Evolutionary conservation across 768 basidiomycete genomes (phyloP), one percentile per base, ranked within the genome.

Genomic region (Tulasnella calospora): DNA sequence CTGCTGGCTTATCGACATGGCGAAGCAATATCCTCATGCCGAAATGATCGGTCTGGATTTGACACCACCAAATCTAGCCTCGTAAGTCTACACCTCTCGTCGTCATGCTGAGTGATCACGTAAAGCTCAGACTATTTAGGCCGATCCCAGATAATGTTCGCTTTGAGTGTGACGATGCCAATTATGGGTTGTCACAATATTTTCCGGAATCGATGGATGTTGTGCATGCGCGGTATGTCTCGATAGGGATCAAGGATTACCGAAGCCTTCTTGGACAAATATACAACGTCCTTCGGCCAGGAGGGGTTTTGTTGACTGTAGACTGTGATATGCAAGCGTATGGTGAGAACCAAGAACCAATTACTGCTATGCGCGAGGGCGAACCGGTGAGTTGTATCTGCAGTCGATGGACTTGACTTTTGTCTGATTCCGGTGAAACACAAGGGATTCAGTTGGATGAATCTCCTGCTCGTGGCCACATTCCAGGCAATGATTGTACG

Each of bases 1-100:
- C 51, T 36, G 33, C n/a, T 76, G 75, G 75, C 46, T 44, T 33
- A 74, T 74, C 15, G 73, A 74, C 15, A 74, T 74, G 73, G 73
- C 44, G 5, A 27, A 55, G 33, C 46, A 47, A 8, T 74, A 47
- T 35, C 73, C 73, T 21, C 73, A 74, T 19, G 73, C 46, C 19
- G 73, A 74, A 12, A 46, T 30, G 0, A 36, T 74, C 21, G 73
- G 73, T 10, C 7, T 74, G 73, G 73, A 74, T 35, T 21, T 74
- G 9, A 46, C 15, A 2, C 73, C 73, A 13, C 44, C 73, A 0
- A 74, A 74, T 21, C 19, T 47, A 7, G 74, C 17, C 44, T 73
- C 72, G 72, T 73, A 40, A 73, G 72, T 73, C 1, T 7, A 8
- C n/a, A 7, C 3, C 7, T 9, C 27, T 73, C 2, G 0, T 44